Conservation (phyloP, 148 eudicot species). For the Dysphania ambrosioides region DNA sequence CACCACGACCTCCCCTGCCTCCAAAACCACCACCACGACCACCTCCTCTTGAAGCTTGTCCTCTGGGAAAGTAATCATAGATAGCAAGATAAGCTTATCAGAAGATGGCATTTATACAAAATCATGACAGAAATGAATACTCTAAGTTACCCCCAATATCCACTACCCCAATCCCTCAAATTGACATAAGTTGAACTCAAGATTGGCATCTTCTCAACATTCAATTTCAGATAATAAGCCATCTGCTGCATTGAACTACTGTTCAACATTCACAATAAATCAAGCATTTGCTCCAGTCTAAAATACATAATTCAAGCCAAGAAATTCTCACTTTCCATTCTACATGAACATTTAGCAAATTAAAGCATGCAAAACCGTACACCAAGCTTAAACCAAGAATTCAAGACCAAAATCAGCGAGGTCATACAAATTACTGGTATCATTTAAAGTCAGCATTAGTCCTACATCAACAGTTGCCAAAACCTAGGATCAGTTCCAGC, state of each 20-base stretch:
- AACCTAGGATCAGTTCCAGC: background rate
- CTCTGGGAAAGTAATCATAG: constrained; percentile 33
- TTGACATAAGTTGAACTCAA: background rate
- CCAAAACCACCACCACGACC: too few relatives aligned
- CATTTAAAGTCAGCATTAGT: too few relatives aligned
- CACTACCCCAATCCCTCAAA: background rate
- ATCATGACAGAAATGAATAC: background rate
- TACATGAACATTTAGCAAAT: background rate
- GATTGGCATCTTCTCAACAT: background rate
- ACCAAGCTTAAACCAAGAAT: too few relatives aligned
- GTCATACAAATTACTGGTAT: too few relatives aligned
- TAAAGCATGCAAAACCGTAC: background rate
- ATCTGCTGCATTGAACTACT: background rate
- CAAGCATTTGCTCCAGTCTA: background rate
- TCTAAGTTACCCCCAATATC: too few relatives aligned
- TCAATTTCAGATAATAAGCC: background rate
- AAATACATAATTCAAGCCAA: background rate
- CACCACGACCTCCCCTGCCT: too few relatives aligned
- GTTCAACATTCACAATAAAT: background rate
- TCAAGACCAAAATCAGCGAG: too few relatives aligned
- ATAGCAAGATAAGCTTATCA: constrained; percentile 16
- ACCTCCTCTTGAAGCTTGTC: constrained; percentile 53
- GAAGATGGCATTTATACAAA: background rate
- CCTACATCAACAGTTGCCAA: too few relatives aligned
- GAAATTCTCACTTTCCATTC: background rate